phyloP scores from a whole-genome alignment of 2,329 filamentous ascomycete species.

The Ramularia endophylla region DNA sequence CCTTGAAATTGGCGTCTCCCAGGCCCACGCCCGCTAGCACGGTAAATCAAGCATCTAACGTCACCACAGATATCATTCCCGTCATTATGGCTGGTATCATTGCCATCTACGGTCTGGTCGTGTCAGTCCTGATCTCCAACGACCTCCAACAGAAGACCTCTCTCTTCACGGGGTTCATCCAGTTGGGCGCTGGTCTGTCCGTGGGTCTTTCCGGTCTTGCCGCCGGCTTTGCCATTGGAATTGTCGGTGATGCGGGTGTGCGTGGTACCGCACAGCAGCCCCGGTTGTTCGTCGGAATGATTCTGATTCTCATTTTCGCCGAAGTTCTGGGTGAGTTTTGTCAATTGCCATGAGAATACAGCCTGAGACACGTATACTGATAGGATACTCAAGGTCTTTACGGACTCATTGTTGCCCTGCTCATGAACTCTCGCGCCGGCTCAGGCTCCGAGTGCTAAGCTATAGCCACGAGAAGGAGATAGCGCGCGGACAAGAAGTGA shows the following conservation, averaged over 20 bases:
- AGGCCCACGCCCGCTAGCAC: not conserved
- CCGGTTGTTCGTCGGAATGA: slow-evolving; percentile 92
- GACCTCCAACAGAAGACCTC: slow-evolving; percentile 42
- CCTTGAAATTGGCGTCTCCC: not conserved
- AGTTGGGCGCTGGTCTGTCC: slow-evolving; percentile 48
- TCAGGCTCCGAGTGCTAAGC: slow-evolving; percentile 55
- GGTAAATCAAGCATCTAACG: slow-evolving; percentile 1
- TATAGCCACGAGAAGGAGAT: slow-evolving; percentile 43
- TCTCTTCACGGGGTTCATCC: slow-evolving; percentile 48
- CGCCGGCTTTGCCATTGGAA: slow-evolving; percentile 46
- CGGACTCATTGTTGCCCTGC: slow-evolving; percentile 94
- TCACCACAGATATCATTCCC: slow-evolving; percentile 79
- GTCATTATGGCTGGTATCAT: slow-evolving; percentile 99
- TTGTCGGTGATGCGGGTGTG: slow-evolving; percentile 73
- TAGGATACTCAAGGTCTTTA: slow-evolving; percentile 68
- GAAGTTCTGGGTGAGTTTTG: slow-evolving; percentile 81
- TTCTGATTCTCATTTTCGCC: slow-evolving; percentile 98
- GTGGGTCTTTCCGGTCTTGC: slow-evolving; percentile 40
- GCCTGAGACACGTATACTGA: slow-evolving; percentile 8
- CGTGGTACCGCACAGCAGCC: slow-evolving; percentile 80
- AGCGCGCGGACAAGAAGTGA: slow-evolving; percentile 36
- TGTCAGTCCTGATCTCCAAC: slow-evolving; percentile 51
- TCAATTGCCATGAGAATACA: slow-evolving; percentile 1
- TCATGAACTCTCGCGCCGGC: slow-evolving; percentile 93
- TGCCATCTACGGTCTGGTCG: slow-evolving; percentile 70